Base-by-base conservation (phyloP, 2,329 filamentous ascomycete genomes). In the Aspergillus sp. region DNA sequence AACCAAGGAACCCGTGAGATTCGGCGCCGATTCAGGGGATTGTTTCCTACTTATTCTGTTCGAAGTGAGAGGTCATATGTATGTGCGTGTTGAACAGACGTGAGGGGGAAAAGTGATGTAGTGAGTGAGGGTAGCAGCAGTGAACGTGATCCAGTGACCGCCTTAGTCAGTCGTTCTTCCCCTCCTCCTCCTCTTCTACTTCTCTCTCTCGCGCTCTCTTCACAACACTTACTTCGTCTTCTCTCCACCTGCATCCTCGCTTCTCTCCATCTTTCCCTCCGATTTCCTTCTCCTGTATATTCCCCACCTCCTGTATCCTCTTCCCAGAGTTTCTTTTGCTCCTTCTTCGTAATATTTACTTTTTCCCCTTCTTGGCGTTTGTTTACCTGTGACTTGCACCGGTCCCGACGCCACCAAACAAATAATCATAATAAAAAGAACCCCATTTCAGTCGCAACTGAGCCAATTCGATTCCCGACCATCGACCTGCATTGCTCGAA, bases 321-420 rank as follows among this genome's bases (percentile, higher is more conserved):
- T 30, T 30, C 10, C 8, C 10, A 7, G 40, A 22, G 5, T 10
- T 22, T 20, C 19, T 42, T 22, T 20, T 9, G 10, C 14, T 14
- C 19, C 40, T 42, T 22, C 19, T 42, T 22, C 26, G 26, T 30
- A 9, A 11, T 30, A 30, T 19, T 20, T 38, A 38, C 38, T 46
- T 47, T 44, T 44, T 44, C 44, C 38, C 47, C 42, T 36, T 26
- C 19, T 38, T 48, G 35, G 45, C 32, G 20, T 50, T 36, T 24
- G 7, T 44, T 45, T 24, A 40, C 17, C 36, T 47, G 13, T 24
- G 40, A 43, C 47, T 16, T 22, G 16, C 22, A 38, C 6, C 14
- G 14, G 14, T 38, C 14, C 35, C 26, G 2, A 30, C 26, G 26
- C 26, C 26, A 30, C 26, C 26, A 30, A 30, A 38, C 35, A n/a